Base-by-base conservation (phyloP, 164 flowering plant species). In the Liriodendron chinense region DNA sequence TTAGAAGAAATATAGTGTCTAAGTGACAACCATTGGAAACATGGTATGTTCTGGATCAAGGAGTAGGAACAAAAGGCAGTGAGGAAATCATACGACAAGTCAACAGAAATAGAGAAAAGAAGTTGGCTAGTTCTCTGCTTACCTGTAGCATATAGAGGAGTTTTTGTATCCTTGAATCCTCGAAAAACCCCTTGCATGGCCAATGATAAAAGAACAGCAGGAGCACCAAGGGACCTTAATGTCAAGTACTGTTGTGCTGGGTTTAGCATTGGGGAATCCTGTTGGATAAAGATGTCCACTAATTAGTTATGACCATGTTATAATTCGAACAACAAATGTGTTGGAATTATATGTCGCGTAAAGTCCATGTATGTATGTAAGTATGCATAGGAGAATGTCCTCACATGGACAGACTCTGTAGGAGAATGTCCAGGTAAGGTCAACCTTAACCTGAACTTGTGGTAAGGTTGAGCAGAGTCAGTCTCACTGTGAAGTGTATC, bases 101-200 rank as follows among this genome's bases (percentile, higher is more conserved):
- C 9, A 28, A 65, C 7, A 13, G 16, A 65, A 24, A 65, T 24
- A 65, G 25, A 22, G 10, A 61, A 61, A 9, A 22, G 16, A 10
- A 9, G 68, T 12, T 10, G 43, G 12, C 59, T 53, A 16, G 18
- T 53, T 53, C 16, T 65, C 22, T 16, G 12, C 79, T 81, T 72
- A 89, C 92, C 82, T n/a, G 85, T 87, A 26, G 92, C 90, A 79
- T 81, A 87, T 43, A 89, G 69, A 77, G 92, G 92, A 76, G 89
- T 87, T 81, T 79, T 88, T 25, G 91, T 87, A 74, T 88, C 90
- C 81, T 89, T 87, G 49, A 89, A 82, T 61, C 90, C 92, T 69
- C 92, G 83, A 70, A 89, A 89, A 7, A 87, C 77, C 47, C 90
- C 92, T 84, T 89, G 90, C 86, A 83, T 85, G 72, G 92, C 90